These are phyloP conservation scores for Candida broadrunensis DNA, from an alignment of 805 yeast species.

Conservation along the genomic window DNA sequence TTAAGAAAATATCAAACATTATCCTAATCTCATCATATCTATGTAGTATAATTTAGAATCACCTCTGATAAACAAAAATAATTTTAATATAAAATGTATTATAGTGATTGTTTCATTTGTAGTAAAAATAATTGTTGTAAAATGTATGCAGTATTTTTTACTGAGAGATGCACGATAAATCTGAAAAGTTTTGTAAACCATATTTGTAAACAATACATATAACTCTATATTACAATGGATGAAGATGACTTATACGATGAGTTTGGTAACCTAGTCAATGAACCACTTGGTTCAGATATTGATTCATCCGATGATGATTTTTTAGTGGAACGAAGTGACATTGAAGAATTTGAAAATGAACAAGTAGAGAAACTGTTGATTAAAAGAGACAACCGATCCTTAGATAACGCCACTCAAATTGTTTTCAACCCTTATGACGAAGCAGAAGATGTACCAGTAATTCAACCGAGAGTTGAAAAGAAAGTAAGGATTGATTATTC, in stretches of 20 bases:
- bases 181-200: no score
- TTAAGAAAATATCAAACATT: constrained; percentile 57
- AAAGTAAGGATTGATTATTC: constrained; percentile 41
- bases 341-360: constrained; percentile 6
- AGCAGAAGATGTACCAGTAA: constrained; percentile 54
- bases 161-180: no score
- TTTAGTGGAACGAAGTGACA: constrained; percentile 11
- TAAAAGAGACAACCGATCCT: background rate
- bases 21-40: constrained; percentile 14
- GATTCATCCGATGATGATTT: constrained; percentile 40
- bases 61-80: background rate
- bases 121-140: no score
- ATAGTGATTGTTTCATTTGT: background rate
- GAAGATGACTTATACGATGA: constrained; percentile 74
- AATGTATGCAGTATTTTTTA: no score
- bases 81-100: constrained; percentile 1
- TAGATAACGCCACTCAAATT: background rate
- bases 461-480: constrained; percentile 47
- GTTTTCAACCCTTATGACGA: constrained; percentile 26
- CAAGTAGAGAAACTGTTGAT: constrained; percentile 9
- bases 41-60: no score
- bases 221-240: constrained; percentile 48
- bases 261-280: constrained; percentile 68
- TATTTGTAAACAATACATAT: no score
- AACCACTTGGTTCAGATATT: constrained; percentile 33